Evolutionary conservation across 164 flowering plant genomes (phyloP), one percentile per base, ranked within the genome.

Genomic region (Stephania yunnanensis): DNA sequence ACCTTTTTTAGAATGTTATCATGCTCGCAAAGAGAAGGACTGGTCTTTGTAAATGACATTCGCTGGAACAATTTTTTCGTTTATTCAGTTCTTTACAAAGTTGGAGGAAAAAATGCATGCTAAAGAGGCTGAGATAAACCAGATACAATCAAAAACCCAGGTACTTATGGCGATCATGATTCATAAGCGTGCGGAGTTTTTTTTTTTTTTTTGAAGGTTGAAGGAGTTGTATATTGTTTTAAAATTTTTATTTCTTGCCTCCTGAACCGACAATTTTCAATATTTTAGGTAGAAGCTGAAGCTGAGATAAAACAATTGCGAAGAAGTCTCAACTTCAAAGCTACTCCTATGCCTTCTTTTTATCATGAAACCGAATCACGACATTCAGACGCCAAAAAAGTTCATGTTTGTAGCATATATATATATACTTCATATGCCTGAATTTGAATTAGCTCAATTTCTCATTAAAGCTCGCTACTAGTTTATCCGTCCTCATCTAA

Each of bases 261-360:
- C 25, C 53, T 36, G 65, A 20, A 45, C 50, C 6, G 46, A 42
- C 70, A 69, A 19, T 55, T 1, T 7, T 65, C 52, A 22, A 50
- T 80, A 30, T 71, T 44, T 44, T 44, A 93, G 96, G 93, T 86
- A 80, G 86, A 86, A 82, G 76, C 73, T 25, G 87, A 85, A 80
- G 88, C 92, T 64, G 91, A 92, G 79, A 79, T 89, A 15, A 93
- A 87, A 78, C 88, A 87, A 81, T 76, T 88, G 30, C 81, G 94
- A 22, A 87, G 79, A 80, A 88, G 88, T 79, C 87, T 92, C 1
- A 89, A 88, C 79, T 88, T 90, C 79, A 93, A 87, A 84, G 94
- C 98, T 80, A 88, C 79, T 19, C 95, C 94, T 0, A 86, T 90
- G 91, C 97, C 94, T 75, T 87, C 96, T 11, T 90, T 90, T 81